A percentile compares a stretch with the other conserved stretches of the same genome.
Evolutionary conservation across 352 stramenopile genomes (phyloP).

Genomic region (Pythium phragmiticola): DNA sequence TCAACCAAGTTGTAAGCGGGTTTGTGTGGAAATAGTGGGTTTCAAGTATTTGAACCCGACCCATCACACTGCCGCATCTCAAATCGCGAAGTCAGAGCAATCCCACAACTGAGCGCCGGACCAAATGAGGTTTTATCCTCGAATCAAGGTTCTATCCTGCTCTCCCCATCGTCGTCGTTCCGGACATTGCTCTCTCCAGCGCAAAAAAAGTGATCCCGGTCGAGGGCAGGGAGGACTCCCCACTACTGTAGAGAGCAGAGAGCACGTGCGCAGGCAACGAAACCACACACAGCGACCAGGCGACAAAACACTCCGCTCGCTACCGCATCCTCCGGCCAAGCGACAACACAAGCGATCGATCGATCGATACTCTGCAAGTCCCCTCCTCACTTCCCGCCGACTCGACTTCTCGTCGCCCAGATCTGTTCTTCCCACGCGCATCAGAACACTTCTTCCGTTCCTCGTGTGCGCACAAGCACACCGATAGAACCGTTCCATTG

Average conservation of each 20-base stretch:
- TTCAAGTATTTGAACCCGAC: conserved; percentile 16
- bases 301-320: conserved; percentile 9
- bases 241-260: conserved; percentile 13
- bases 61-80: not conserved
- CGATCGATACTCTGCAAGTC: not conserved
- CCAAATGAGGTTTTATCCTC: conserved; percentile 23
- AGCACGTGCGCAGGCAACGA: conserved; percentile 9
- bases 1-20: not conserved
- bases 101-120: conserved; percentile 17
- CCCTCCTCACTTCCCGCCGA: no score
- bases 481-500: conserved; percentile 2
- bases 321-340: conserved; percentile 8
- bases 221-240: not conserved
- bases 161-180: conserved; percentile 13
- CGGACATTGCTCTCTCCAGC: conserved; percentile 15
- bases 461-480: not conserved
- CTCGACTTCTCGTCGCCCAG: no score
- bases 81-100: conserved; percentile 9
- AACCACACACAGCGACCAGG: conserved; percentile 14
- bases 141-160: conserved; percentile 16
- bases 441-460: not conserved
- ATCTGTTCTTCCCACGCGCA: not conserved
- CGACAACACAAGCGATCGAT: conserved; percentile 5
- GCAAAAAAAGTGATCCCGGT: conserved; percentile 12
- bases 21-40: not conserved